Base-by-base conservation (phyloP, 345 rosid species). In the Odontarrhena argentea region DNA sequence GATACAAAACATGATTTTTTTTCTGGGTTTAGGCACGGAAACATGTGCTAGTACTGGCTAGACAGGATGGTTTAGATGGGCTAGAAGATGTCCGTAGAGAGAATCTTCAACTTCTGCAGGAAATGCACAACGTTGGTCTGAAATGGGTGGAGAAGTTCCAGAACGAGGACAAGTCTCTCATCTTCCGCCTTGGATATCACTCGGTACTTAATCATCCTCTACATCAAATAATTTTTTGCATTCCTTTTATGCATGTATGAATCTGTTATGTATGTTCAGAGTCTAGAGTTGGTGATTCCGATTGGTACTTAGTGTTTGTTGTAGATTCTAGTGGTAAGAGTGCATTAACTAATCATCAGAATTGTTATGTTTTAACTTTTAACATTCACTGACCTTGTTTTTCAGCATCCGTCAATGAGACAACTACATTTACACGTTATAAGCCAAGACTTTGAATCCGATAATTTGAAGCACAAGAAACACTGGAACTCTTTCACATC, bases 181-280 rank as follows among this genome's bases (percentile, higher is more conserved):
- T 79, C 73, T 91, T 94, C 78, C 92, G 97, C 67, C 92, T 94
- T 43, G 99, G 99, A 48, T 94, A 88, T 76, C 99, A 94, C 80
- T 90, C 81, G 73, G 99, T 94, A 80, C 62, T 79, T 55, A 10
- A 32, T 48, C 62, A 62, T 43, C 45, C 12, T 44, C n/a, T 24
- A 11, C 60, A 42, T 42, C 58, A 49, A 22, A 65, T 22, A n/a
- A 7, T 7, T 62, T 36, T 48, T n/a, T 2, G 2, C 3, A 48
- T 36, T 24, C 35, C 56, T 3, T 40, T 34, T 15, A 7, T 32
- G 7, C 36, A 32, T 4, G 6, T 32, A 32, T 32, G 36, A 32
- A 32, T 32, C 36, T 32, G 36, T 5, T 32, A 32, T 5, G 7
- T 32, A 3, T 4, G 4, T 32, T 5, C 36, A 32, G 7, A 32